These are phyloP conservation scores for Skeletonema grethae DNA, from an alignment of 108 stramenopile genomes.

Conservation along the genomic window DNA sequence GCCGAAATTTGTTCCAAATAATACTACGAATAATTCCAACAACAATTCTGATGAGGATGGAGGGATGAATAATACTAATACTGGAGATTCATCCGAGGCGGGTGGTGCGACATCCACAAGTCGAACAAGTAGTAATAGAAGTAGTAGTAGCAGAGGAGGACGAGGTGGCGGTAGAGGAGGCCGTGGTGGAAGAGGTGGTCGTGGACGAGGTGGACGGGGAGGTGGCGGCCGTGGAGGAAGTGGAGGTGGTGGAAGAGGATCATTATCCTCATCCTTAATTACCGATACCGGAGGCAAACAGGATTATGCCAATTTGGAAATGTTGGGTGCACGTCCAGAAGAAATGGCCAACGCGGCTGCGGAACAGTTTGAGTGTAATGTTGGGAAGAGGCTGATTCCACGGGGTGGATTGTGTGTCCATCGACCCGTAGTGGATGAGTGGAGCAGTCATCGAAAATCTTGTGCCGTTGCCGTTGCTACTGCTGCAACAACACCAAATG, in stretches of 20 bases:
- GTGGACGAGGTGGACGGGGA: constrained; percentile 4
- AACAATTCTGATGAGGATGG: neutral
- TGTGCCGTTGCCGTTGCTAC: neutral
- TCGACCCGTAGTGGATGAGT: constrained; percentile 18
- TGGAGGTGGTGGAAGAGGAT: neutral
- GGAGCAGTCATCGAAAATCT: neutral
- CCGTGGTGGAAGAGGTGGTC: neutral
- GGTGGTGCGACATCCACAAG: constrained; percentile 7
- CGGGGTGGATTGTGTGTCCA: constrained; percentile 45
- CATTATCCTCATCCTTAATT: neutral
- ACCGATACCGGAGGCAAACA: constrained; percentile 15
- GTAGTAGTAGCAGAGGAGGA: neutral
- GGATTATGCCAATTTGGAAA: constrained; percentile 21
- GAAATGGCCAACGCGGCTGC: constrained; percentile 41
- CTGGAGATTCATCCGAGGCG: constrained; percentile 6
- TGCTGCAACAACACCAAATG: constrained; percentile 4
- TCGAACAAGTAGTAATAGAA: neutral
- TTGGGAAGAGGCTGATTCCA: constrained; percentile 28
- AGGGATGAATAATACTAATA: constrained; percentile 1
- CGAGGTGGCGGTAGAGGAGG: constrained; percentile 4
- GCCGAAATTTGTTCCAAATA: constrained; percentile 18
- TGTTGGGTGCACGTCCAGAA: constrained; percentile 13
- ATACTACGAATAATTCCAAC: neutral
- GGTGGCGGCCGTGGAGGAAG: constrained; percentile 1
- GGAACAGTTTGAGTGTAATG: constrained; percentile 27